Evolutionary conservation across 306 rosid genomes (phyloP).

Genomic region (Astragalus membranaceus): DNA sequence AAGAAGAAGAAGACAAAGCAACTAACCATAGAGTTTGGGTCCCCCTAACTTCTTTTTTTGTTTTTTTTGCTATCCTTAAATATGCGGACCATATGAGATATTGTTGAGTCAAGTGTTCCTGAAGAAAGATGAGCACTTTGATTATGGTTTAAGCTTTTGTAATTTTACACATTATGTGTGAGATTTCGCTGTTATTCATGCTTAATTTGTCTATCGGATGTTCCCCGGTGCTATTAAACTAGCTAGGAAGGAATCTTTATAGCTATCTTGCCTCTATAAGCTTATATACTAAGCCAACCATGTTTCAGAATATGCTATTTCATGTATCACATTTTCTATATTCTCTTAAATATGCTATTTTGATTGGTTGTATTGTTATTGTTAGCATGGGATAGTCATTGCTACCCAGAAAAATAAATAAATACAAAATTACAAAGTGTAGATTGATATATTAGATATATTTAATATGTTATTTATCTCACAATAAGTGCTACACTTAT

Average conservation of each 20-base stretch:
- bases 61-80: no score
- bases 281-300: not conserved
- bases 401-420: no score
- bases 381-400: no score
- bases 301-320: not conserved
- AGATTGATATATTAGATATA: no score
- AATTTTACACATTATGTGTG: slow-evolving; percentile 16
- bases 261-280: not conserved
- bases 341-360: no score
- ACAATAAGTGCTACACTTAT: no score
- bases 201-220: slow-evolving; percentile 35
- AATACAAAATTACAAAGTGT: no score
- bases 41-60: not conserved
- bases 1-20: slow-evolving; percentile 15
- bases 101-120: slow-evolving; percentile 9
- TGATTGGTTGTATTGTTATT: no score
- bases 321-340: no score
- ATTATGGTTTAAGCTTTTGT: slow-evolving; percentile 28
- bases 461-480: no score
- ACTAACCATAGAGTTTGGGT: slow-evolving; percentile 12
- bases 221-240: slow-evolving; percentile 22
- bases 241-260: no score
- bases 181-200: slow-evolving; percentile 24
- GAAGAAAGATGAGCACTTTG: slow-evolving; percentile 24
- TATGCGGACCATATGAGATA: not conserved